Conservation (phyloP, 148 eudicot species). For the Arbutus unedo region DNA sequence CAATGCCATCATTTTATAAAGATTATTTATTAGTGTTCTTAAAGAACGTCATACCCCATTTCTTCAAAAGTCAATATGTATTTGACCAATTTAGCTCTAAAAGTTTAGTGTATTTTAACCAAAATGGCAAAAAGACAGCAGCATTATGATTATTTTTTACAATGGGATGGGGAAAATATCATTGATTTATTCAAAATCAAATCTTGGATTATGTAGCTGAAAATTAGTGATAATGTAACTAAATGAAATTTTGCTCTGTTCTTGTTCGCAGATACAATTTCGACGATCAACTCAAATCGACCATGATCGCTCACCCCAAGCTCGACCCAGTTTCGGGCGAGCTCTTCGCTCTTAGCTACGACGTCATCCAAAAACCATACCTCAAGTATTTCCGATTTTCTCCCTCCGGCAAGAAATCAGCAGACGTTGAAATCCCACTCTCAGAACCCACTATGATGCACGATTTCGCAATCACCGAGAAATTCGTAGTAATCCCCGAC, state of each 20-base stretch:
- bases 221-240: neutral
- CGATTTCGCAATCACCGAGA: conserved; percentile 81
- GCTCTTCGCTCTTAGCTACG: conserved; percentile 64
- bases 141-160: no score
- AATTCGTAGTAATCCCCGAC: conserved; percentile 59
- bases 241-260: neutral
- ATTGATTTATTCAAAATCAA: neutral
- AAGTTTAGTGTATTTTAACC: neutral
- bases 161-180: neutral
- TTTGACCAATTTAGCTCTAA: neutral
- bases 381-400: conserved; percentile 63
- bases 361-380: conserved; percentile 63
- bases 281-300: conserved; percentile 39
- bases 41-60: no score
- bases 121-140: neutral
- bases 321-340: conserved; percentile 64
- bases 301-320: conserved; percentile 88
- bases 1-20: no score
- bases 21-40: no score
- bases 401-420: conserved; percentile 45
- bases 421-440: conserved; percentile 59
- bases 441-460: conserved; percentile 75
- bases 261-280: conserved; percentile 51
- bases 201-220: neutral
- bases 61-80: neutral